These are phyloP conservation scores for Saturnispora saitoi DNA, from an alignment of 805 yeast genomes.

Conservation along the genomic window DNA sequence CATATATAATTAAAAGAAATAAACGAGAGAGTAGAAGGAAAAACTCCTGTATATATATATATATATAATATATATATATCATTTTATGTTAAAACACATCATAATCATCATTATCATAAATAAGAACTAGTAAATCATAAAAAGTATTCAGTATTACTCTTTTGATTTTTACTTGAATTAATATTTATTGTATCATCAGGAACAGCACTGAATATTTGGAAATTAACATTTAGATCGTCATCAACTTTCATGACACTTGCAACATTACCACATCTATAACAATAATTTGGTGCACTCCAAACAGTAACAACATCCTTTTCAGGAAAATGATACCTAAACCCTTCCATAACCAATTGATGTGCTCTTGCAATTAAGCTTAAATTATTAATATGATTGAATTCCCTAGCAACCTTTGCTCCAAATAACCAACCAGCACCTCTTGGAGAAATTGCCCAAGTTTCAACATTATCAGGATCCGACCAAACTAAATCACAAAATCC, in stretches of 20 bases:
- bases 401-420: constrained; percentile 89
- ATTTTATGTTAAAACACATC: background rate
- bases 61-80: background rate
- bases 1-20: too few species aligned
- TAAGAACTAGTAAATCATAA: constrained; percentile 12
- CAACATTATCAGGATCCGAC: constrained; percentile 97
- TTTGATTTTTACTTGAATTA: constrained; percentile 29
- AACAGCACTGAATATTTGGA: constrained; percentile 91
- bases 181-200: constrained; percentile 58
- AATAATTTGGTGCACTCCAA: constrained; percentile 96
- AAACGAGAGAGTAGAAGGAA: background rate
- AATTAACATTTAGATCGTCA: constrained; percentile 77
- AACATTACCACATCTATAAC: constrained; percentile 96
- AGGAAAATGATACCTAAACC: constrained; percentile 91
- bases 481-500: constrained; percentile 96
- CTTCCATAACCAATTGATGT: constrained; percentile 98
- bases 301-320: constrained; percentile 96
- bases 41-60: background rate
- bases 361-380: constrained; percentile 87
- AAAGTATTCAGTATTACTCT: constrained; percentile 32
- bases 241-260: constrained; percentile 97
- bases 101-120: too few species aligned
- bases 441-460: constrained; percentile 96
- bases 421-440: constrained; percentile 99
- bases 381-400: constrained; percentile 92